Base-by-base conservation (phyloP, 331 rosid genomes). In the Malus hybrid region DNA sequence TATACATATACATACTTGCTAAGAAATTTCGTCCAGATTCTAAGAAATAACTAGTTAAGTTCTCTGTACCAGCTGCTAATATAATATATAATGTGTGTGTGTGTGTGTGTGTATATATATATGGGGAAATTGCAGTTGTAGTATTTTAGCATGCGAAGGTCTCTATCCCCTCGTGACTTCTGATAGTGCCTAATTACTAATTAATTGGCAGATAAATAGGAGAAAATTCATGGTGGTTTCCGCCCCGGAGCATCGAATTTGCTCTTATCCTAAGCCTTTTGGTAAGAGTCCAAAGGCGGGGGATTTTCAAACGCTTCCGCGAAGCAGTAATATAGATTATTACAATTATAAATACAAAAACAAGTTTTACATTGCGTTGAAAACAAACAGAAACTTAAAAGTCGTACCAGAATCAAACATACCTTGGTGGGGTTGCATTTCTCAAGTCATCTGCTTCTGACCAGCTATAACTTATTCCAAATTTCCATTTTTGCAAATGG, bases 401-500 rank as follows among this genome's bases (percentile, higher is more conserved):
- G 75, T 79, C 72, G 44, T 53, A 16, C 63, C 50, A 29, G 32
- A 48, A 2, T 19, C 48, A 33, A 66, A 60, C 19, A 13, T 15
- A 16, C 70, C 33, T 63, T 8, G 28, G 70, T 73, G 75, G 78
- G 36, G 22, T 48, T 71, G 11, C 50, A 5, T 28, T 28, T 58
- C 26, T 68, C 42, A 22, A 53, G 71, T 77, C 75, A 70, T 50
- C 81, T 34, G 15, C 24, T 63, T 50, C 16, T 63, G 56, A 42
- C 65, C 58, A 12, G 60, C 66, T 53, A 52, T 52, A 36, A 71
- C 26, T 58, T 61, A 32, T 52, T 58, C 33, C 32, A 75, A 39
- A 56, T 19, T 42, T 42, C 14, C 48, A 42, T 0, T 42, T 11
- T 52, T 15, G 68, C 70, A 52, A 52, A 12, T 55, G 80, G 73